Evolutionary conservation across 2,329 filamentous ascomycete species (phyloP), one percentile per base, ranked within the genome.

Genomic region (Penicillium sp.): DNA sequence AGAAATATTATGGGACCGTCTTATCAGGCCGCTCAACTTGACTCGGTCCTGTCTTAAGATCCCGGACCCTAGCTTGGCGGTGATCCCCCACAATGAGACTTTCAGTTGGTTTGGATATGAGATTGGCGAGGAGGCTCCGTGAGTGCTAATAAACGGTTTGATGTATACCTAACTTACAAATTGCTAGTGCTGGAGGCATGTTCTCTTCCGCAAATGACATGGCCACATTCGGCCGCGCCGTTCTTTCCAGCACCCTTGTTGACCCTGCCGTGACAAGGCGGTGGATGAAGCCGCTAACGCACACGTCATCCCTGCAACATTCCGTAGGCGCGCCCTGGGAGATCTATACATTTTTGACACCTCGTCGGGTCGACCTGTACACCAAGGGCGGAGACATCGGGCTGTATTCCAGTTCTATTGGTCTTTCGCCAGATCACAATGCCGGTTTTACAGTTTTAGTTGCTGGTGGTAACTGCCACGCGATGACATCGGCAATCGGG

Each of bases 271-370:
- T 63, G 13, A 75, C 73, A 0, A 64, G 69, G n/a, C 63, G 71
- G 31, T 76, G 74, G 74, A 61, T 77, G 19, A 73, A 73, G 44
- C 73, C 74, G 0, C 54, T 57, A 0, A 57, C 64, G 3, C 62
- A 70, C 22, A 71, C 68, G 0, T 64, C 72, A 4, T 69, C 71
- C 29, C 55, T 70, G 1, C 52, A 59, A 34, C 65, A 69, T 10
- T 65, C 67, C 1, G 62, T 75, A 1, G 70, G 72, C 6, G 67
- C 68, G 26, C 74, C 74, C 1, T 76, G 73, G 73, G 73, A 74
- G 13, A 67, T 75, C 35, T 43, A 54, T 17, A 56, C 54, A 9
- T 55, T 58, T 31, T 32, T 49, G 6, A 21, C 46, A 3, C 51
- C 53, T 12, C 55, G 61, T 2, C 28, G 43, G 3, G 52, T 62